Conservation (phyloP, 2,329 filamentous ascomycete genomes). For the Ascochyta fabae region DNA sequence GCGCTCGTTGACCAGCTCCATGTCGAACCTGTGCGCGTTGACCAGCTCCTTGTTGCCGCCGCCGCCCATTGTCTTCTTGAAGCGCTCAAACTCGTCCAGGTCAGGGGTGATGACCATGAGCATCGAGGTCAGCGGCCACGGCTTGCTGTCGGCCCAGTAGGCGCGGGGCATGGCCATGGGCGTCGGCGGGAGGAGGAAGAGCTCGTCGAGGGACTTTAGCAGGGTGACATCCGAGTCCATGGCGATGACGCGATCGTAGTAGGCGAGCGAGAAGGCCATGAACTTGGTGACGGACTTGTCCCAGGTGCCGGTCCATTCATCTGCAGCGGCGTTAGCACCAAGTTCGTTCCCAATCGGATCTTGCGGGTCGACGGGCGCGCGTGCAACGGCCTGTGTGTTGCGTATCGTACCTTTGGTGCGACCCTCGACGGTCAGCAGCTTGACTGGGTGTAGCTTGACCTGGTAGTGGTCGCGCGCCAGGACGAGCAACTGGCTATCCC, state of each 20-base stretch:
- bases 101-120: slow-evolving; percentile 69
- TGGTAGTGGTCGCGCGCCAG: slow-evolving; percentile 58
- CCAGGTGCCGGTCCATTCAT: slow-evolving; percentile 58
- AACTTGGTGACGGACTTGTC: slow-evolving; percentile 71
- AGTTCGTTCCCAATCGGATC: background rate
- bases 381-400: too few species aligned
- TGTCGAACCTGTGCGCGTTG: slow-evolving; percentile 61
- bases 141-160: slow-evolving; percentile 69
- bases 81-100: slow-evolving; percentile 55
- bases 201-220: slow-evolving; percentile 69
- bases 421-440: slow-evolving; percentile 48
- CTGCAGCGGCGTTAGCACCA: slow-evolving; percentile 34
- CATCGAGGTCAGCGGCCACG: slow-evolving; percentile 64
- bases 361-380: background rate
- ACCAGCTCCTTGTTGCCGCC: slow-evolving; percentile 40
- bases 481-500: slow-evolving; percentile 56
- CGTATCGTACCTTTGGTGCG: slow-evolving; percentile 36
- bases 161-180: slow-evolving; percentile 72
- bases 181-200: slow-evolving; percentile 69
- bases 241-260: slow-evolving; percentile 65
- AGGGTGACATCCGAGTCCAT: slow-evolving; percentile 70
- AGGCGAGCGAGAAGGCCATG: slow-evolving; percentile 70
- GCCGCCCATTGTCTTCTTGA: slow-evolving; percentile 38
- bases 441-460: slow-evolving; percentile 57
- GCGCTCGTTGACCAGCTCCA: slow-evolving; percentile 71